phyloP scores from a whole-genome alignment of 768 basidiomycete genomes.

The Rhodocollybia butyracea region DNA sequence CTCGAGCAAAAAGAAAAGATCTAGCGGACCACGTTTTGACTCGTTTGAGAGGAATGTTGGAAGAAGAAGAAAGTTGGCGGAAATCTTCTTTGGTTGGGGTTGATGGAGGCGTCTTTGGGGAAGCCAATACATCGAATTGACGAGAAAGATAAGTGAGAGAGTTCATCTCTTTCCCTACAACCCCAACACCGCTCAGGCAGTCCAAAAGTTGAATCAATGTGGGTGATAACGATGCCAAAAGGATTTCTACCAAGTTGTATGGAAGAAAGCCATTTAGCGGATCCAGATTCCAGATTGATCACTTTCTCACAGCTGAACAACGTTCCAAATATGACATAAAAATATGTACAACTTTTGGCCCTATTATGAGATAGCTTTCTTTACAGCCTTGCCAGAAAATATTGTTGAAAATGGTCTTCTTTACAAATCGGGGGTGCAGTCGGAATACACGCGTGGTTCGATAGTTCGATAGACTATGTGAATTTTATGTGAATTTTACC shows the following conservation, averaged over 20 bases:
- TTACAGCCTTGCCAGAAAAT: too few relatives aligned
- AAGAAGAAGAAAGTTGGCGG: conserved; percentile 12
- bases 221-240: neutral
- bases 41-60: conserved; percentile 32
- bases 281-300: neutral
- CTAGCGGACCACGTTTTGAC: conserved; percentile 57
- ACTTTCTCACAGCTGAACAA: neutral
- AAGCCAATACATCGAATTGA: conserved; percentile 74
- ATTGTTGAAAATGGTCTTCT: too few relatives aligned
- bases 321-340: too few relatives aligned
- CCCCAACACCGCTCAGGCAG: neutral
- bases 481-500: too few relatives aligned
- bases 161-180: conserved; percentile 54
- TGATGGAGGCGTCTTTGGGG: conserved; percentile 55
- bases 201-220: neutral
- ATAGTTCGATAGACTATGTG: too few relatives aligned
- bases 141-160: conserved; percentile 78
- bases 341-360: too few relatives aligned
- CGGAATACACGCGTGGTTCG: too few relatives aligned
- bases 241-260: neutral
- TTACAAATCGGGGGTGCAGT: too few relatives aligned
- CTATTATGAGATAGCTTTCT: too few relatives aligned
- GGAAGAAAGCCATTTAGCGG: neutral
- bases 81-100: conserved; percentile 42
- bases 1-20: conserved; percentile 43